These are phyloP conservation scores for Rhododendron mucronatum DNA, from an alignment of 148 eudicot genomes.

Conservation along the genomic window DNA sequence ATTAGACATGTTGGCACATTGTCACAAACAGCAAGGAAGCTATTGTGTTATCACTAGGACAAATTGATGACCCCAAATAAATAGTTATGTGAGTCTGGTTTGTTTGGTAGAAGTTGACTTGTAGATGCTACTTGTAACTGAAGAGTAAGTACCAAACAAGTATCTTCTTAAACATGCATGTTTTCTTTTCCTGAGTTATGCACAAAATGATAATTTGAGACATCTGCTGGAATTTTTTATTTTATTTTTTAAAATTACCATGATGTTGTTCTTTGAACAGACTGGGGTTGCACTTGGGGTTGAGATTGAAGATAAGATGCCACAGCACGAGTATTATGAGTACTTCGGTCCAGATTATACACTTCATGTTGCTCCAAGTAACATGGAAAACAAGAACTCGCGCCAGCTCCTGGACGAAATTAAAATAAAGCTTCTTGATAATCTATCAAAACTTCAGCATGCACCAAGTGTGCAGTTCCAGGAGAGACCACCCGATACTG, in stretches of 20 bases:
- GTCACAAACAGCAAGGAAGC: background rate
- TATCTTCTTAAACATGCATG: background rate
- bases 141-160: background rate
- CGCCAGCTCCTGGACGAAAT: constrained; percentile 66
- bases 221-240: background rate
- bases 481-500: constrained; percentile 79
- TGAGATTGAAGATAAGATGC: constrained; percentile 82
- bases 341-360: constrained; percentile 90
- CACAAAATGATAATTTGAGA: background rate
- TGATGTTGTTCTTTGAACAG: constrained; percentile 35
- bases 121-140: background rate
- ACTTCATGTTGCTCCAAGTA: constrained; percentile 89
- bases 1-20: background rate
- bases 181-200: too few species aligned
- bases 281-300: constrained; percentile 85
- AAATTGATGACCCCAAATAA: background rate
- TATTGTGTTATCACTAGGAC: background rate
- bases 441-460: constrained; percentile 75
- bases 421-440: constrained; percentile 66
- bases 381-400: constrained; percentile 86
- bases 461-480: constrained; percentile 93
- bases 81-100: background rate
- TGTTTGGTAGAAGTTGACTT: background rate
- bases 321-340: constrained; percentile 79
- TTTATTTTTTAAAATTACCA: background rate